phyloP scores from a whole-genome alignment of 495 filamentous ascomycete genomes.

The Cudoniella acicularis region DNA sequence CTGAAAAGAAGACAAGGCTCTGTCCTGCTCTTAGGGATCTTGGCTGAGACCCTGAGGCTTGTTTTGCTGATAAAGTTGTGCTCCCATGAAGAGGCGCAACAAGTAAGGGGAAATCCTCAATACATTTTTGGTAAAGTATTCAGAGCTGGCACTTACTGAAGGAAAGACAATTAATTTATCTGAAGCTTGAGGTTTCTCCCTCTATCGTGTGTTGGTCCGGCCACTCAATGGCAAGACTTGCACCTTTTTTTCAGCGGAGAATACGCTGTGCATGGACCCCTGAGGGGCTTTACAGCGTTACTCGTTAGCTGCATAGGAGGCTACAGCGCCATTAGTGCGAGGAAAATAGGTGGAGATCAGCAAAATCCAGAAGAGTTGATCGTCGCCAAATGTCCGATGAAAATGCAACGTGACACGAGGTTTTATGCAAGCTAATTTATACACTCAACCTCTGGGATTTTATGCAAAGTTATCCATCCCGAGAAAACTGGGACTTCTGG shows the following conservation, averaged over 20 bases:
- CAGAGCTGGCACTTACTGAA: too few relatives aligned
- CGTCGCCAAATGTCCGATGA: background rate
- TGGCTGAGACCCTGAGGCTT: too few relatives aligned
- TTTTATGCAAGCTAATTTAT: too few relatives aligned
- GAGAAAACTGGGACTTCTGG: background rate
- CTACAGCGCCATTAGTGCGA: background rate
- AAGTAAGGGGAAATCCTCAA: too few relatives aligned
- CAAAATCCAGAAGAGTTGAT: background rate
- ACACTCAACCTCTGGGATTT: background rate
- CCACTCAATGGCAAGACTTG: background rate
- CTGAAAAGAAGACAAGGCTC: too few relatives aligned
- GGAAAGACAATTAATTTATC: too few relatives aligned
- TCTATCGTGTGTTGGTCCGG: too few relatives aligned
- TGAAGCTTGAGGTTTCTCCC: too few relatives aligned
- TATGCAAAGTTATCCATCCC: background rate
- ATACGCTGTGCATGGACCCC: background rate
- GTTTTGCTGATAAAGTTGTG: too few relatives aligned
- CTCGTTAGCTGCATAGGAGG: background rate
- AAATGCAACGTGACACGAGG: background rate
- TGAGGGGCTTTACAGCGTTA: background rate
- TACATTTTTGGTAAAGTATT: too few relatives aligned
- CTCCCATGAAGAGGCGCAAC: too few relatives aligned
- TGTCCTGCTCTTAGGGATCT: too few relatives aligned
- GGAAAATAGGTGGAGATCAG: background rate
- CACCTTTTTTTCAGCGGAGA: background rate